A percentile compares a stretch with the other conserved stretches of the same genome.
phyloP scores from a whole-genome alignment of 1,139 yeast species.

The Taphrina populina region DNA sequence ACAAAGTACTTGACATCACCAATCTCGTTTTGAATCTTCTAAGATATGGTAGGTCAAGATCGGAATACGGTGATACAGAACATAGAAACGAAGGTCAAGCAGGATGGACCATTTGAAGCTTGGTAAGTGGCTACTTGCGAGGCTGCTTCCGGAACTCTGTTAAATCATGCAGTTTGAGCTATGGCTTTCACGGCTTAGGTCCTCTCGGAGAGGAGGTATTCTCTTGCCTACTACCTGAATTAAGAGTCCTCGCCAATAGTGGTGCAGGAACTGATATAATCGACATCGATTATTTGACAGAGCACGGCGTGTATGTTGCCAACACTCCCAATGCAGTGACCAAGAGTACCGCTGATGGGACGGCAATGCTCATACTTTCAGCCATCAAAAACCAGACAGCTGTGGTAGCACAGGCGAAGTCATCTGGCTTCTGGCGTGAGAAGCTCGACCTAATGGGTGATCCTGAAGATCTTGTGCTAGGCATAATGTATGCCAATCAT shows the following conservation, averaged over 20 bases:
- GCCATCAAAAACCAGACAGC: slow-evolving; percentile 13
- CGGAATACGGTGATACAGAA: neutral
- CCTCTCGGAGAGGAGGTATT: slow-evolving; percentile 13
- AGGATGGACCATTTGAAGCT: slow-evolving; percentile 13
- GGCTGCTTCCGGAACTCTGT: neutral
- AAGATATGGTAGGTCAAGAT: neutral
- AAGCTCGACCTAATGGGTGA: slow-evolving; percentile 10
- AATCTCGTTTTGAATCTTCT: too few species aligned
- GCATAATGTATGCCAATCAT: slow-evolving; percentile 1
- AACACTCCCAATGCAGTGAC: slow-evolving; percentile 70
- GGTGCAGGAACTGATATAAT: slow-evolving; percentile 23
- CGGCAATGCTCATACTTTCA: slow-evolving; percentile 55
- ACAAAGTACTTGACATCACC: neutral
- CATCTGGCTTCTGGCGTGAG: slow-evolving; percentile 9
- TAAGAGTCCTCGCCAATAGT: slow-evolving; percentile 13
- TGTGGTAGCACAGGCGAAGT: slow-evolving; percentile 22
- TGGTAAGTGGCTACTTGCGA: neutral
- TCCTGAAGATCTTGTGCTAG: slow-evolving; percentile 3
- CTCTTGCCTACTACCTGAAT: neutral
- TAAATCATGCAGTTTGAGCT: slow-evolving; percentile 1
- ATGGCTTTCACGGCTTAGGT: slow-evolving; percentile 16
- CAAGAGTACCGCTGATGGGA: slow-evolving; percentile 75
- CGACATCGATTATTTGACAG: slow-evolving; percentile 9
- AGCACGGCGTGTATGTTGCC: slow-evolving; percentile 56
- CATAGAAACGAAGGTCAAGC: neutral